phyloP scores from a whole-genome alignment of 805 yeast species.

The Wickerhamomyces pijperi region DNA sequence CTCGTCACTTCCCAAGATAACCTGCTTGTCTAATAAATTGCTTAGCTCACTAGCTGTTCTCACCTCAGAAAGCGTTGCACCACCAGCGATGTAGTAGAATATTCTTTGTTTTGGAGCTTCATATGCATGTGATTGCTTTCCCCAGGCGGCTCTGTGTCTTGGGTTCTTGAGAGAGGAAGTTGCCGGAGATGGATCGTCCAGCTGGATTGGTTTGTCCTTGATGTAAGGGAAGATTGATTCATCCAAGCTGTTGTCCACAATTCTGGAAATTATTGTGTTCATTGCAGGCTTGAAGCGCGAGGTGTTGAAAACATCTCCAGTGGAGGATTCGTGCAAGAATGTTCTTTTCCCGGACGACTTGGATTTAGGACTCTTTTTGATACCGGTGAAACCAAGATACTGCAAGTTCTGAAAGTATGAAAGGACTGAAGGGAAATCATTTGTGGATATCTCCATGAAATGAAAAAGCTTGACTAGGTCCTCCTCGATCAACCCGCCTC shows the following conservation, averaged over 20 bases:
- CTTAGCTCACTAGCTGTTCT: constrained; percentile 67
- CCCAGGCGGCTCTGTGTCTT: constrained; percentile 71
- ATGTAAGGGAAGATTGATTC: constrained; percentile 59
- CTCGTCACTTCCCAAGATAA: constrained; percentile 74
- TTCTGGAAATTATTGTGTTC: constrained; percentile 42
- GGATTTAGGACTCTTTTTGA: constrained; percentile 29
- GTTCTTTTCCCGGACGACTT: constrained; percentile 34
- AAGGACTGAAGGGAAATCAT: constrained; percentile 32
- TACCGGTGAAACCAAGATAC: constrained; percentile 44
- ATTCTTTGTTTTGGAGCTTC: constrained; percentile 51
- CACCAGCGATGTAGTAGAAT: constrained; percentile 81
- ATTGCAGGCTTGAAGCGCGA: constrained; percentile 68
- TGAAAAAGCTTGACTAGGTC: constrained; percentile 64
- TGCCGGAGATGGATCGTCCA: constrained; percentile 25
- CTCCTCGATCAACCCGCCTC: constrained; percentile 69
- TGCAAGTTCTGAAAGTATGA: constrained; percentile 47
- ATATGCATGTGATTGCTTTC: constrained; percentile 29
- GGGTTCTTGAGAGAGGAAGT: constrained; percentile 54
- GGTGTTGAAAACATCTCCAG: constrained; percentile 37
- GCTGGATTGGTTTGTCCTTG: constrained; percentile 58
- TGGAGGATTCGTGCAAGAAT: constrained; percentile 41
- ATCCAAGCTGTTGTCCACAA: constrained; percentile 41
- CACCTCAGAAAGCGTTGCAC: constrained; percentile 74
- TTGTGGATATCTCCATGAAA: constrained; percentile 33
- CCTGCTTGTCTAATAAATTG: constrained; percentile 49